Evolutionary conservation across 208 protist species (phyloP), one percentile per base, ranked within the genome.

Genomic region (Wallacemonas sp.): DNA sequence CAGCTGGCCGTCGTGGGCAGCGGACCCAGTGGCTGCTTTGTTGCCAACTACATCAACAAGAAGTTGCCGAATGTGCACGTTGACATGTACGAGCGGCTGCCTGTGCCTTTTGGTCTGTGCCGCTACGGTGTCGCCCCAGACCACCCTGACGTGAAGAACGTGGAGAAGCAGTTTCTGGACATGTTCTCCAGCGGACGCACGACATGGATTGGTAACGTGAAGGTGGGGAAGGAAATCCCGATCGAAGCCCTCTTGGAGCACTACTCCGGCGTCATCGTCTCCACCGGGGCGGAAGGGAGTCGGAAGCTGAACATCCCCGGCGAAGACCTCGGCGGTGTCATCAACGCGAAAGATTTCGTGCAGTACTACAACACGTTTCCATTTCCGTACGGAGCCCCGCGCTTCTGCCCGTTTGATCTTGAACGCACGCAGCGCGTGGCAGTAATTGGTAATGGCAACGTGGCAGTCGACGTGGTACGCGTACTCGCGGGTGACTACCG

Each of bases 71-170:
- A 86, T 27, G 42, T 95, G 30, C 88, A 97, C 65, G 88, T 98
- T 5, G 93, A 97, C 66, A 83, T 99, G 11, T 94, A 92, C 58
- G 97, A 99, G 70, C 70, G 88, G 6, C 76, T 98, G 28, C 96
- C 97, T 0, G 93, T 98, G 42, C 97, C 98, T 0, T 98, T 95
- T 64, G 98, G 98, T n/a, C 72, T 99, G 12, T 97, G 95, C 39
- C 91, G 98, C 55, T 99, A 97, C 80, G 98, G 98, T 34, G 97
- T 99, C 12, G 95, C 97, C 4, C 98, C 98, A 0, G 98, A 99
- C 72, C 98, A 99, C 73, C 96, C 91, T 0, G 97, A 99, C 60
- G 96, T 98, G 46, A 99, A 98, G 67, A 96, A 97, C 56, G 94
- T 98, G 27, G 90, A 91, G 71, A 82, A 85, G 55, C 85, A 95